These are phyloP conservation scores for Coemansia sp. DNA, from an alignment of 192 early-diverging fungal species.

Conservation along the genomic window DNA sequence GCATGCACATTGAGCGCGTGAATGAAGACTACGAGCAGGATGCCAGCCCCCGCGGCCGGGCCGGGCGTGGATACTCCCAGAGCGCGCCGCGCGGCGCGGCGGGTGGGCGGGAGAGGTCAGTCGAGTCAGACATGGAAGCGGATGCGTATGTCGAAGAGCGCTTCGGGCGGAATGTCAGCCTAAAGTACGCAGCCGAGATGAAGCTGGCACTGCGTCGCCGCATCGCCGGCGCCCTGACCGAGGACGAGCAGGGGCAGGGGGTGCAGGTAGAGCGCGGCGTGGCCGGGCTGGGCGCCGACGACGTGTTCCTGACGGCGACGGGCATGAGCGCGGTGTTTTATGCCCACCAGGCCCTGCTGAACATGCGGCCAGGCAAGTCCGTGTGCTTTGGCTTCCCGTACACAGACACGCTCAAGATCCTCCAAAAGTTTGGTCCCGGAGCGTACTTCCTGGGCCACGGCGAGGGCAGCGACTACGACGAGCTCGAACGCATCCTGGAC, in stretches of 20 bases:
- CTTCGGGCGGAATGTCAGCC: slow-evolving; percentile 83
- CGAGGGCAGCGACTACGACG: slow-evolving; percentile 64
- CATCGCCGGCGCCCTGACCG: slow-evolving; percentile 70
- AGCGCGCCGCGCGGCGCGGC: not conserved
- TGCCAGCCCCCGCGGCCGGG: not conserved
- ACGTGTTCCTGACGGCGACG: slow-evolving; percentile 83
- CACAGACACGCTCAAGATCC: slow-evolving; percentile 93
- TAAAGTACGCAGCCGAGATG: slow-evolving; percentile 63
- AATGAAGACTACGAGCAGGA: slow-evolving; percentile 41
- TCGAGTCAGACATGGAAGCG: slow-evolving; percentile 24
- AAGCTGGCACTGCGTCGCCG: slow-evolving; percentile 69
- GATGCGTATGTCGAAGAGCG: slow-evolving; percentile 81
- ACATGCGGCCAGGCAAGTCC: slow-evolving; percentile 53
- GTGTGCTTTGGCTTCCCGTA: slow-evolving; percentile 96
- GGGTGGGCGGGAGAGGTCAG: slow-evolving; percentile 5
- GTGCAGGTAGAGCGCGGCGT: slow-evolving; percentile 48
- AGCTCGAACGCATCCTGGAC: slow-evolving; percentile 60
- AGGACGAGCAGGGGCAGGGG: slow-evolving; percentile 39
- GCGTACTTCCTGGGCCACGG: slow-evolving; percentile 85
- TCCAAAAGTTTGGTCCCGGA: slow-evolving; percentile 90
- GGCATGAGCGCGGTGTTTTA: slow-evolving; percentile 95
- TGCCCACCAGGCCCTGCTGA: slow-evolving; percentile 64
- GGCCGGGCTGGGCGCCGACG: slow-evolving; percentile 57
- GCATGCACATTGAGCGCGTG: slow-evolving; percentile 62
- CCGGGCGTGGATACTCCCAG: too few relatives aligned